Evolutionary conservation across 1,139 yeast genomes (phyloP), one percentile per base, ranked within the genome.

Genomic region (Diutina siamensis): DNA sequence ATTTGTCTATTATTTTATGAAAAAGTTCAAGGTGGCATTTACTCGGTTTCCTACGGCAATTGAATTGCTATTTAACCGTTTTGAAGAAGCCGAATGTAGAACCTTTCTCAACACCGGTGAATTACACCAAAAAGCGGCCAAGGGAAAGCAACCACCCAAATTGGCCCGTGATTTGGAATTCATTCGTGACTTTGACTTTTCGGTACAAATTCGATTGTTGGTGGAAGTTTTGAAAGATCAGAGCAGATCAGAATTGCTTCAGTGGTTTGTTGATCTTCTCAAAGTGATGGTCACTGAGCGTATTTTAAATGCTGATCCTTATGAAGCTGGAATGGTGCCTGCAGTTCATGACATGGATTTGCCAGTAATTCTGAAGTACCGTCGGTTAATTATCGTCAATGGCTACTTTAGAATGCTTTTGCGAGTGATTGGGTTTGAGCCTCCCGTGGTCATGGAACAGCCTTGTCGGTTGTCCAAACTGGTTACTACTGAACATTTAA

Each of bases 61-160:
- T 15, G 96, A 88, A 55, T 53, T 89, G 9, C 62, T 87, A 38
- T 84, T 85, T 61, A 75, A 82, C 25, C 66, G 85, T 53, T 61
- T 80, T 51, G 77, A 76, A 45, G 77, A 72, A 19, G 59, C 58
- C 13, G 64, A 61, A 27, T 59, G 60, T 35, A 60, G 61, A 46
- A 57, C 65, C 2, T 76, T 59, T 50, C 61, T 74, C 51, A 61
- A 69, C 22, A 64, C 74, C 1, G 86, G 89, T 34, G 85, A 80
- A 45, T 57, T 72, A 35, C 48, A 46, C 18, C 31, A 17, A 15
- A n/a, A 17, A 20, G 21, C 32, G 7, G 18, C 20, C 20, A 38
- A 38, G 18, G 42, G 42, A 4, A 22, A 17, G 28, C 20, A n/a
- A 9, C 9, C 9, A 25, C 40, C 40, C 9, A n/a, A n/a, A n/a